Percentiles rank a stretch among this genome's conserved stretches.
These are phyloP conservation scores for Colletotrichum destructivum DNA, from an alignment of 2,329 filamentous ascomycete species.

Conservation along the genomic window DNA sequence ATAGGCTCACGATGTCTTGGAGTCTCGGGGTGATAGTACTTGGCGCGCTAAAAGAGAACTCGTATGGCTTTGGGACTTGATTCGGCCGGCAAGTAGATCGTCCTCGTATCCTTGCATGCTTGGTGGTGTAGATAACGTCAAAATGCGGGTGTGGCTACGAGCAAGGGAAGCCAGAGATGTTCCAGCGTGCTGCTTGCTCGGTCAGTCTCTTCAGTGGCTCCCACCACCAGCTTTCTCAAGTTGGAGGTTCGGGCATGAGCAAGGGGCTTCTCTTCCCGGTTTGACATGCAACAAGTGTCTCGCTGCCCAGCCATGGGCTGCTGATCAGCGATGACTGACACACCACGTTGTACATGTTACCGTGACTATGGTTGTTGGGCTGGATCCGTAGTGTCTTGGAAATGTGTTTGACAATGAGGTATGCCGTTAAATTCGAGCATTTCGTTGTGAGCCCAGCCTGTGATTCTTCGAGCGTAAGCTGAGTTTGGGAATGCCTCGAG, in stretches of 20 bases:
- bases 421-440: constrained; percentile 1
- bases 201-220: background rate
- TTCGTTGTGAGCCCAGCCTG: background rate
- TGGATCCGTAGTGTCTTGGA: background rate
- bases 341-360: constrained; percentile 11
- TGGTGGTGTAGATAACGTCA: constrained; percentile 7
- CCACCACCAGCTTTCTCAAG: background rate
- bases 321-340: constrained; percentile 17
- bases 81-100: background rate
- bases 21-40: background rate
- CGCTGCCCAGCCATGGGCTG: background rate
- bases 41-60: background rate
- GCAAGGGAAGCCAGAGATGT: constrained; percentile 13
- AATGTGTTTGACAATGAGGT: background rate
- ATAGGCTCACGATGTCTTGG: constrained; percentile 22
- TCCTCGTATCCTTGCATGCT: constrained; percentile 10
- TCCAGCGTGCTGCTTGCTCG: background rate
- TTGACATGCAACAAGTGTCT: constrained; percentile 18
- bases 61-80: background rate
- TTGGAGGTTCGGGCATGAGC: background rate
- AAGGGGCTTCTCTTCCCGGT: background rate
- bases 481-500: constrained; percentile 1
- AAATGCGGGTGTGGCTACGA: background rate
- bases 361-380: constrained; percentile 11
- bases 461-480: background rate